phyloP scores from a whole-genome alignment of 257 asterid species.

The Paraleonurus japonicus region DNA sequence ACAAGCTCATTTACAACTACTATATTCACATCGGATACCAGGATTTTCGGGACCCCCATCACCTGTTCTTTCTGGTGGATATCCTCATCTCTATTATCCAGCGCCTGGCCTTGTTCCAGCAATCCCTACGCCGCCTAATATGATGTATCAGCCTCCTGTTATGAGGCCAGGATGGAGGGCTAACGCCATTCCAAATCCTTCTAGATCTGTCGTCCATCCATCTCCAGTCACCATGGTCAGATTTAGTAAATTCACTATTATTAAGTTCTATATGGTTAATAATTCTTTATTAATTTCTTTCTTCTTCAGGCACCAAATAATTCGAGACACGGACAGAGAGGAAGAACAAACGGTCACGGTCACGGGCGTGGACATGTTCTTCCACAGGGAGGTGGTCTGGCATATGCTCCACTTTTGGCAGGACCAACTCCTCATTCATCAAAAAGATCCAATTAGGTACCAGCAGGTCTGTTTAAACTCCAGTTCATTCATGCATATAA shows the following conservation, averaged over 20 bases:
- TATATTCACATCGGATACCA: slow-evolving; percentile 54
- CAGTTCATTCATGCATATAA: not conserved
- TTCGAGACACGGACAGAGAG: slow-evolving; percentile 63
- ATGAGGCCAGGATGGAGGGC: slow-evolving; percentile 63
- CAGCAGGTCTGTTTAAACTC: slow-evolving; percentile 45
- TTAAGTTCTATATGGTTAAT: not conserved
- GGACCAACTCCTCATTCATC: slow-evolving; percentile 41
- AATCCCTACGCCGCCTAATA: slow-evolving; percentile 49
- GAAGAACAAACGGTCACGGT: slow-evolving; percentile 59
- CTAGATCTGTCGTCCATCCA: slow-evolving; percentile 52
- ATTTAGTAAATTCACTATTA: slow-evolving; percentile 13
- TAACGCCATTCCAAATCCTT: slow-evolving; percentile 45
- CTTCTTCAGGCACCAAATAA: slow-evolving; percentile 45
- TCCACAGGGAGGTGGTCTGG: slow-evolving; percentile 38
- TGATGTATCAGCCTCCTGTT: slow-evolving; percentile 55
- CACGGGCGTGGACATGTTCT: no score
- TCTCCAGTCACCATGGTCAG: slow-evolving; percentile 61
- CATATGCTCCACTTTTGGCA: slow-evolving; percentile 38
- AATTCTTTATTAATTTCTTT: not conserved
- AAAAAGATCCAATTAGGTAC: slow-evolving; percentile 44
- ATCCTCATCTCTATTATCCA: slow-evolving; percentile 60
- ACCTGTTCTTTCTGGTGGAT: slow-evolving; percentile 58
- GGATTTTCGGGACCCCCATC: slow-evolving; percentile 59
- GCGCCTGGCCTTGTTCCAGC: slow-evolving; percentile 51
- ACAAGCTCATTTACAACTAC: slow-evolving; percentile 57